Evolutionary conservation across 2,329 filamentous ascomycete genomes (phyloP).

Genomic region (Paecilomyces niveus): DNA sequence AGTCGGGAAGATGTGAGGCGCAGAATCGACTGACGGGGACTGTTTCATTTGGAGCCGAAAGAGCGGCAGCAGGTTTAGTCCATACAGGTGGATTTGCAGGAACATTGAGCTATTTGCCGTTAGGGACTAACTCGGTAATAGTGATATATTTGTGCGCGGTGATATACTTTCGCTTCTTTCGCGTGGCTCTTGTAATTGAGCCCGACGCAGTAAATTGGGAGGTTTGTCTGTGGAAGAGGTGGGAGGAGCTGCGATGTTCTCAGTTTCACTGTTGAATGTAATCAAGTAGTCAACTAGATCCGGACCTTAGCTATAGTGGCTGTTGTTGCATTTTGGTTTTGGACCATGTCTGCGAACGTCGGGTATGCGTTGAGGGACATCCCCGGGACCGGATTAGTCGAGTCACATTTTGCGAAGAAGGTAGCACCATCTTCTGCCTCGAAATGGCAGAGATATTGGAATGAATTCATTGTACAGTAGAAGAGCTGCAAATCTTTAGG

Average conservation of each 20-base stretch:
- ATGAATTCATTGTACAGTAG: background rate
- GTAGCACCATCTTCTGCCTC: background rate
- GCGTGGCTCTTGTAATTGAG: too few species aligned
- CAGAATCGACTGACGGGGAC: slow-evolving; percentile 3
- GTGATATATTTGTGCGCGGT: too few species aligned
- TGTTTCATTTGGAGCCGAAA: slow-evolving; percentile 1
- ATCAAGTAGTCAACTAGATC: too few species aligned
- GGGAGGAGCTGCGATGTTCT: background rate
- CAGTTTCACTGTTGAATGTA: too few species aligned
- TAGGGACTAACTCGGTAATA: background rate
- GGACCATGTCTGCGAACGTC: background rate
- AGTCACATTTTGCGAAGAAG: background rate
- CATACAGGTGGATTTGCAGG: slow-evolving; percentile 3
- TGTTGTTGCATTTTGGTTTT: background rate
- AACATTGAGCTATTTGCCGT: slow-evolving; percentile 3
- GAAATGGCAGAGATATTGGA: background rate
- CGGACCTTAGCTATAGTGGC: background rate
- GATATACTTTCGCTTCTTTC: background rate
- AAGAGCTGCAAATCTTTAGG: background rate
- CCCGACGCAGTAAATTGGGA: too few species aligned
- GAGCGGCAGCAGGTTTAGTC: slow-evolving; percentile 3
- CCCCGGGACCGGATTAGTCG: background rate
- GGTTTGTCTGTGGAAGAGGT: background rate
- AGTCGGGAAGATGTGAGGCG: slow-evolving; percentile 4
- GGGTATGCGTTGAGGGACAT: background rate